Percentiles rank a stretch among this genome's conserved stretches.
phyloP scores from a whole-genome alignment of 2,329 filamentous ascomycete species.

The Verticillium isaacii region DNA sequence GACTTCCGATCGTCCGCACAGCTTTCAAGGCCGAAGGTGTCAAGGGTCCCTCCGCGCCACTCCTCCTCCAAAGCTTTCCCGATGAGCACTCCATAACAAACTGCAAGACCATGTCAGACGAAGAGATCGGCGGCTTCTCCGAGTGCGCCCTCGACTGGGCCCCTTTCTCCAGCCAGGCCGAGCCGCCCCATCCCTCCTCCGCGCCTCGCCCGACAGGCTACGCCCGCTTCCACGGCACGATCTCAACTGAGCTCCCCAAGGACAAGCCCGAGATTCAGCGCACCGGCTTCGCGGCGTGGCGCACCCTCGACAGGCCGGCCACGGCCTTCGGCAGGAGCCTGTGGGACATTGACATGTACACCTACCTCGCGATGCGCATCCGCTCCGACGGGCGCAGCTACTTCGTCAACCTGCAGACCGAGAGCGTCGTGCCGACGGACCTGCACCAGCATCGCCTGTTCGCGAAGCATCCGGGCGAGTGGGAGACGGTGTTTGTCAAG shows the following conservation, averaged over 20 bases:
- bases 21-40: constrained; percentile 67
- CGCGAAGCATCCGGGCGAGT: constrained; percentile 71
- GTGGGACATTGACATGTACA: constrained; percentile 88
- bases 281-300: constrained; percentile 85
- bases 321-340: constrained; percentile 82
- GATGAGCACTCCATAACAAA: constrained; percentile 37
- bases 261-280: constrained; percentile 70
- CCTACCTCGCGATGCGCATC: constrained; percentile 80
- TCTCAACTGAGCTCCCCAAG: constrained; percentile 77
- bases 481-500: constrained; percentile 91
- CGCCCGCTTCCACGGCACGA: constrained; percentile 78
- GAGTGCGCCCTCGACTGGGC: constrained; percentile 63
- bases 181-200: constrained; percentile 10
- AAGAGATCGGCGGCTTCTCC: constrained; percentile 82
- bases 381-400: constrained; percentile 90
- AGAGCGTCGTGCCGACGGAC: constrained; percentile 90
- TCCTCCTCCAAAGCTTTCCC: constrained; percentile 61
- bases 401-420: constrained; percentile 92
- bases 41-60: constrained; percentile 58
- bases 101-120: constrained; percentile 80
- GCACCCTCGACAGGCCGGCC: constrained; percentile 69
- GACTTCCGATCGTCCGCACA: constrained; percentile 23
- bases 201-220: constrained; percentile 37
- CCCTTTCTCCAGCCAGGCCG: constrained; percentile 10
- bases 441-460: constrained; percentile 92